A percentile compares a stretch with the other conserved stretches of the same genome.
These are phyloP conservation scores for Eucalyptus cloeziana DNA, from an alignment of 345 rosid genomes.

Conservation along the genomic window DNA sequence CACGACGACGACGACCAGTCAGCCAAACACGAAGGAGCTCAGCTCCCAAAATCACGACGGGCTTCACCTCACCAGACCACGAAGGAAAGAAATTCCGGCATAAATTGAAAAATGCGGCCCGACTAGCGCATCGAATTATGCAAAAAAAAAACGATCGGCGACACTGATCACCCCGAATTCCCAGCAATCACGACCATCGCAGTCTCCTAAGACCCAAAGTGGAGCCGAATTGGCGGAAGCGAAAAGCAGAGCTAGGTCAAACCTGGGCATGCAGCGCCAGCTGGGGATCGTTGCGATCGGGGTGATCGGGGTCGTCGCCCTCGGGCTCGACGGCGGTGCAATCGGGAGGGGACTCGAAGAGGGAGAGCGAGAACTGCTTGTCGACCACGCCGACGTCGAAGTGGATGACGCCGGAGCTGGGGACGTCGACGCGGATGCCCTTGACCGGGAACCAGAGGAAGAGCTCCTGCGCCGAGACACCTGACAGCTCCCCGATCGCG, in stretches of 20 bases:
- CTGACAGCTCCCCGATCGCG: constrained; percentile 54
- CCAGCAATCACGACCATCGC: background rate
- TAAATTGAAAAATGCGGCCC: background rate
- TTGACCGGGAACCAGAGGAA: constrained; percentile 81
- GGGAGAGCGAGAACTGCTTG: constrained; percentile 71
- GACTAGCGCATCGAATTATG: background rate
- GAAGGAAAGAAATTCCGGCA: background rate
- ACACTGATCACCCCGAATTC: background rate
- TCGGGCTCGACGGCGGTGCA: constrained; percentile 34
- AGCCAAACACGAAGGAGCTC: background rate
- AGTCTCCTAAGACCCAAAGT: background rate
- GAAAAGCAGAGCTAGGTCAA: background rate
- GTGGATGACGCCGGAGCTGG: constrained; percentile 63
- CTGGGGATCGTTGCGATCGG: background rate
- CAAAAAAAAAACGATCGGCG: background rate
- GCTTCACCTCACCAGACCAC: background rate
- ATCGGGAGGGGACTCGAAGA: constrained; percentile 78
- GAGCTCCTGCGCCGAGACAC: constrained; percentile 67
- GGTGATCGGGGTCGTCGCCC: background rate
- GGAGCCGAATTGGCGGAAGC: background rate
- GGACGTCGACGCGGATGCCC: constrained; percentile 61
- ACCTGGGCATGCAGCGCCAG: background rate
- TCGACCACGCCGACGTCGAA: constrained; percentile 78
- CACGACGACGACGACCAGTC: background rate
- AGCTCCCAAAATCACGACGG: background rate